Base-by-base conservation (phyloP, 129 eudicot species). In the Apium graveolens region DNA sequence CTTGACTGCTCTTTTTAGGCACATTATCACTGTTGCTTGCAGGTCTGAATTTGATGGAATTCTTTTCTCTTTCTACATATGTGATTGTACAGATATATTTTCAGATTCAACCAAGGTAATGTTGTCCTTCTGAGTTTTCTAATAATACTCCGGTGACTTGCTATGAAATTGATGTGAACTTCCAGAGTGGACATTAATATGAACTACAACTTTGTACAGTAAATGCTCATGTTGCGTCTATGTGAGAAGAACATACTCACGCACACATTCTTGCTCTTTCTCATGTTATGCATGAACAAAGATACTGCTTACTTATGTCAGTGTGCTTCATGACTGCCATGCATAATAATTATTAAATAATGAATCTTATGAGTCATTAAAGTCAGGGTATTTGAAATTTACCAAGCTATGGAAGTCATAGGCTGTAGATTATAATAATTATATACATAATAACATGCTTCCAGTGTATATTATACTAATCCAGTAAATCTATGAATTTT, bases 41-140 rank as follows among this genome's bases (percentile, higher is more conserved):
- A 95, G 98, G 92, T 90, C 96, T 82, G 98, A 95, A 78, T 91
- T 94, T 80, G 98, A 97, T 77, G 91, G 91, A 81, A 88, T 95
- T 81, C 82, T 90, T 48, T 82, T 87, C 81, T 95, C 91, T 83
- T 95, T 91, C 86, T 95, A 95, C 86, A 49, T 91, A 57, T 95
- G 98, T 88, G 98, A 95, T 75, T 97, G 98, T 48, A 95, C 96
- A 78, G 78, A 77, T 71, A 24, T 95, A 42, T 85, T 95, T 82
- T 88, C 93, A 44, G 96, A 88, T 74, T 90, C 98, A 5, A 80
- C 89, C 73, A 91, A 95, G 97, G 98, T 91, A 77, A 72, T 35
- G 57, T 83, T 80, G 35, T 46, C 68, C 77, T 66, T 74, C 29
- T 38, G 44, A 57, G 11, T 14, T 21, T 7, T 71, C 42, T 24